A percentile compares a stretch with the other conserved stretches of the same genome.
These are phyloP conservation scores for Phyllosticta citriasiana DNA, from an alignment of 2,329 filamentous ascomycete genomes.

Conservation along the genomic window DNA sequence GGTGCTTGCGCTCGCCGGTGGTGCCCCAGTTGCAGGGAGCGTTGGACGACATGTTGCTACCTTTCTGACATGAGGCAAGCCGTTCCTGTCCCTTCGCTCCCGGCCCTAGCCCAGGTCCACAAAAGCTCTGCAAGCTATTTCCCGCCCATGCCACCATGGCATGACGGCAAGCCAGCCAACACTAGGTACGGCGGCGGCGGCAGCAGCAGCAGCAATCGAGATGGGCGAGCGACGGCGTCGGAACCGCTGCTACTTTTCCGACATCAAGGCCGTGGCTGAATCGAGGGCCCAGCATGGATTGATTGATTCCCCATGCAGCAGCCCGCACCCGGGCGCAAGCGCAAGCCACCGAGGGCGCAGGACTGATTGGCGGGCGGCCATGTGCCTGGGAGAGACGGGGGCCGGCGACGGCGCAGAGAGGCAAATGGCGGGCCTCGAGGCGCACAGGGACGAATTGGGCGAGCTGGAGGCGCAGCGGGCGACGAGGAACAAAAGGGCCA, in stretches of 20 bases:
- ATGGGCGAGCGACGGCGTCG: background rate
- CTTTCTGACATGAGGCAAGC: background rate
- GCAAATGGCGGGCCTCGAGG: background rate
- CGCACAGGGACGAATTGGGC: background rate
- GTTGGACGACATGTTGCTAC: background rate
- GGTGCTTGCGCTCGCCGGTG: background rate
- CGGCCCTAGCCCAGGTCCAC: background rate
- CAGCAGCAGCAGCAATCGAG: background rate
- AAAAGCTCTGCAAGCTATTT: background rate
- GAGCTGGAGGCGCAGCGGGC: background rate
- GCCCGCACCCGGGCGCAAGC: background rate
- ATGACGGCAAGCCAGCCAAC: background rate
- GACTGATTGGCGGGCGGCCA: background rate
- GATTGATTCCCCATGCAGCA: slow-evolving; percentile 8
- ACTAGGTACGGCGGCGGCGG: background rate
- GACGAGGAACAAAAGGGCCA: background rate
- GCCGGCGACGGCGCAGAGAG: background rate
- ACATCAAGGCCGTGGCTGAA: background rate
- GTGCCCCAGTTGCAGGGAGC: background rate
- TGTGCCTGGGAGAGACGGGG: background rate
- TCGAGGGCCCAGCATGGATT: slow-evolving; percentile 5
- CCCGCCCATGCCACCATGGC: background rate
- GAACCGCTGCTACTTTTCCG: background rate
- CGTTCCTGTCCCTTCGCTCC: background rate
- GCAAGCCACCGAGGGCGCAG: slow-evolving; percentile 1